Evolutionary conservation across 2,329 filamentous ascomycete genomes (phyloP), one percentile per base, ranked within the genome.

Genomic region (Pseudogymnoascus sp.): DNA sequence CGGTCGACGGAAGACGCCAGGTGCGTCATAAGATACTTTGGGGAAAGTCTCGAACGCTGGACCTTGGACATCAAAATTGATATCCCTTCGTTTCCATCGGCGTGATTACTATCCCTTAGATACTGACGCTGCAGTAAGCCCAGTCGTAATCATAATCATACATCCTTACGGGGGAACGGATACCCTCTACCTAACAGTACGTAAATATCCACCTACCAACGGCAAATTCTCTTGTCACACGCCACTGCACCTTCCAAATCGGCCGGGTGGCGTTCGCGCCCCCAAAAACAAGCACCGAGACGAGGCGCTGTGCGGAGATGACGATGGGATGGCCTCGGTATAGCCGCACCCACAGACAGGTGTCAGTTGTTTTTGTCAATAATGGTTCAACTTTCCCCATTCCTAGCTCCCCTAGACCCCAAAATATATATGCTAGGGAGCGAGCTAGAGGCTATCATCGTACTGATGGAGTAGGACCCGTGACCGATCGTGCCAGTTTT

Each of bases 371-470:
- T 31, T 53, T 53, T 53, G 47, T 53, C 47, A 53, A 53, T 25
- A 53, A 53, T 6, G 6, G 23, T 25, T 25, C 21, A 25, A 28
- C 14, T 8, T 40, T 16, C 47, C 23, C 23, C 44, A 16, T 50
- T 5, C 6, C 44, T 53, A 53, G 44, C 44, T 53, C 14, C 47
- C 25, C 25, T 31, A 11, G 6, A 53, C 14, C 23, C 25, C 25
- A 16, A 31, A 31, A 11, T 23, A 8, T 7, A 31, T 14, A 16
- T 16, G 16, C 44, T 53, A 53, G 44, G 23, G 14, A 16, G 16
- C 44, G 25, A 53, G 44, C 44, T 53, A 53, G 44, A 53, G 16
- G 23, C 44, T 25, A 53, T 53, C 47, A 53, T 53, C 47, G 47
- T 31, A 53, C 47, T 31, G 47, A 31, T 5, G 47, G 3, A 53